phyloP scores from a whole-genome alignment of 805 yeast species.

The Hanseniaspora guilliermondii region DNA sequence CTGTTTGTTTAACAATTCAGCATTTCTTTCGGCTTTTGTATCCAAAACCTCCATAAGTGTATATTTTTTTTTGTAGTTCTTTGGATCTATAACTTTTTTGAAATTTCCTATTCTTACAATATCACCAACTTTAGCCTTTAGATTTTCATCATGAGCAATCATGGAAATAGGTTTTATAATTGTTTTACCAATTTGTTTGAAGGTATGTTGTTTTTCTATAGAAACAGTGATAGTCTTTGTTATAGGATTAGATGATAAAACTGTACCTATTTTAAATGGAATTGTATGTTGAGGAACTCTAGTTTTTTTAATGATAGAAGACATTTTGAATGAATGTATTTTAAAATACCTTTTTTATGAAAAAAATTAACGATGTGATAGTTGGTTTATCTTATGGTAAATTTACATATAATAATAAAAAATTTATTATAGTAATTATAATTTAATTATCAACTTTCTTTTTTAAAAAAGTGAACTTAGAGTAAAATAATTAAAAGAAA shows the following conservation, averaged over 20 bases:
- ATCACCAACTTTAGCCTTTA: constrained; percentile 88
- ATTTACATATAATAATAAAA: too few species aligned
- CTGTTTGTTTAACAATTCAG: constrained; percentile 62
- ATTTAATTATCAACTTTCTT: too few species aligned
- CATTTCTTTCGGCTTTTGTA: constrained; percentile 86
- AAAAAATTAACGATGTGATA: too few species aligned
- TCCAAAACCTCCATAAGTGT: constrained; percentile 85
- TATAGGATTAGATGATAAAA: constrained; percentile 30
- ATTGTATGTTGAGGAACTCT: constrained; percentile 1
- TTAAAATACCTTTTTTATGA: background rate
- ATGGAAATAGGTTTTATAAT: constrained; percentile 67
- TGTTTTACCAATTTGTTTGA: constrained; percentile 60
- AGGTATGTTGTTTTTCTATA: constrained; percentile 63
- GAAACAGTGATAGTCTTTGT: constrained; percentile 88
- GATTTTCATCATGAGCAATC: constrained; percentile 87
- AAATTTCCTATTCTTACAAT: constrained; percentile 83
- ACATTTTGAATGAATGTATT: background rate
- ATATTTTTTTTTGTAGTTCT: constrained; percentile 47
- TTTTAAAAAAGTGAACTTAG: too few species aligned
- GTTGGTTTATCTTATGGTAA: too few species aligned
- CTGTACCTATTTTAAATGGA: constrained; percentile 12
- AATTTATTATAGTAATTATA: too few species aligned
- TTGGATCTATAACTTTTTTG: constrained; percentile 34
- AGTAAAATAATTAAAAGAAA: too few species aligned
- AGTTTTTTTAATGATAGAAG: background rate